phyloP scores from a whole-genome alignment of 1,284 basidiomycete species.

The Agaricales sp. region DNA sequence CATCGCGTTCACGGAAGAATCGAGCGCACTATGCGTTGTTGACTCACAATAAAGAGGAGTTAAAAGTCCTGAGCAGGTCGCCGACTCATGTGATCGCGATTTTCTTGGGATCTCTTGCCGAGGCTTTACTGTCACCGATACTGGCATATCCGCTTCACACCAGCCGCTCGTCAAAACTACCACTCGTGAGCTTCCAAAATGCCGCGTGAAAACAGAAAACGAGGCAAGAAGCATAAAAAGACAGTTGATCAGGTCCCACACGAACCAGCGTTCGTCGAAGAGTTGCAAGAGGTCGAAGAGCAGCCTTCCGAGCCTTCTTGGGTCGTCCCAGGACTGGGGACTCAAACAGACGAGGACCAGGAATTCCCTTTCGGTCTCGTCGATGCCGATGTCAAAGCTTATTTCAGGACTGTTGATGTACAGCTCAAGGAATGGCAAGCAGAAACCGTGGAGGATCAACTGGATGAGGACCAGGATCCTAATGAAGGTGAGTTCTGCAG shows the following conservation, averaged over 20 bases:
- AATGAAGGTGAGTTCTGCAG: slow-evolving; percentile 67
- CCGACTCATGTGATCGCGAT: background rate
- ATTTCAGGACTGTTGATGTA: slow-evolving; percentile 79
- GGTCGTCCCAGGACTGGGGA: slow-evolving; percentile 39
- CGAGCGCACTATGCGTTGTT: no score
- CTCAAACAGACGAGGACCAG: slow-evolving; percentile 30
- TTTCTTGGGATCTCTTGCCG: background rate
- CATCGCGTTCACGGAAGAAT: no score
- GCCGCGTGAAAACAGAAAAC: slow-evolving; percentile 68
- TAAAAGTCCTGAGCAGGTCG: no score
- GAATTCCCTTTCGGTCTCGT: slow-evolving; percentile 84
- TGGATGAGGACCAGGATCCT: slow-evolving; percentile 40
- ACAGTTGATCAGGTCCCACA: slow-evolving; percentile 19
- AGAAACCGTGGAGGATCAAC: slow-evolving; percentile 25
- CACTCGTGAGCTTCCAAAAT: slow-evolving; percentile 27
- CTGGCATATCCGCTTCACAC: background rate
- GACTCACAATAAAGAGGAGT: no score
- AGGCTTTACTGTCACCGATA: background rate
- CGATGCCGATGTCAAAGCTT: slow-evolving; percentile 83
- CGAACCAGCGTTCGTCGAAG: background rate
- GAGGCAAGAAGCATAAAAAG: slow-evolving; percentile 69
- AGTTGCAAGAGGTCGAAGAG: background rate
- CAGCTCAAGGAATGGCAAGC: slow-evolving; percentile 80
- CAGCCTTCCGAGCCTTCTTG: slow-evolving; percentile 45
- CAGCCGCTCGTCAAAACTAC: background rate